Conservation (phyloP, 306 rosid species). For the Arachis stenosperma region DNA sequence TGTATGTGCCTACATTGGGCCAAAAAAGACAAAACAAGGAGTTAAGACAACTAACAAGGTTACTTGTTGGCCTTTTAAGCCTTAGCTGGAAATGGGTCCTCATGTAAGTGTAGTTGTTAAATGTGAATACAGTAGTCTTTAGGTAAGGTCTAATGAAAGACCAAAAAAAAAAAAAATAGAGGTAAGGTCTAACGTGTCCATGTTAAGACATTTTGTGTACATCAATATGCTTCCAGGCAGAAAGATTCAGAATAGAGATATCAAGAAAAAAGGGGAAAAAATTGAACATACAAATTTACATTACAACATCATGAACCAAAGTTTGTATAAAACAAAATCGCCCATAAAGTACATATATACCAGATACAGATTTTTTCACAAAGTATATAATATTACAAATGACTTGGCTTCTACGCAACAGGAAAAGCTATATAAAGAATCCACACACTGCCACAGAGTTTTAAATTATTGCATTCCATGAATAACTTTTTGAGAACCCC, state of each 20-base stretch:
- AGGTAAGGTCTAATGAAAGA: no score
- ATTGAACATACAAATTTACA: slow-evolving; percentile 31
- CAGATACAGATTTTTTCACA: slow-evolving; percentile 42
- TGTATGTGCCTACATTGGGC: no score
- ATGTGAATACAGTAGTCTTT: no score
- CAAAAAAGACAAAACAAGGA: no score
- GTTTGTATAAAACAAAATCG: slow-evolving; percentile 38
- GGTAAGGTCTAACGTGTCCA: no score
- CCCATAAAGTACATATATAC: slow-evolving; percentile 41
- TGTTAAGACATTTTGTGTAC: neutral
- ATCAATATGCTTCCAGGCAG: neutral
- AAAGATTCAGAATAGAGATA: slow-evolving; percentile 4
- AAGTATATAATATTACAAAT: slow-evolving; percentile 41
- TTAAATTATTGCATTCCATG: slow-evolving; percentile 46
- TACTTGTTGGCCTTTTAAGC: no score
- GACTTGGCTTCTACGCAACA: slow-evolving; percentile 41
- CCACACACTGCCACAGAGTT: slow-evolving; percentile 47
- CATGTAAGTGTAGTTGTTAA: neutral
- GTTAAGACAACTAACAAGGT: no score
- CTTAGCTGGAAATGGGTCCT: no score
- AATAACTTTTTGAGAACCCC: slow-evolving; percentile 42
- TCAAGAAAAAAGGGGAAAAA: neutral
- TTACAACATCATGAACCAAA: slow-evolving; percentile 23
- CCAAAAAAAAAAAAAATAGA: no score
- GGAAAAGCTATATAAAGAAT: slow-evolving; percentile 46